Evolutionary conservation across 1,139 yeast species (phyloP).

Genomic region (Hyphopichia khmerensis): DNA sequence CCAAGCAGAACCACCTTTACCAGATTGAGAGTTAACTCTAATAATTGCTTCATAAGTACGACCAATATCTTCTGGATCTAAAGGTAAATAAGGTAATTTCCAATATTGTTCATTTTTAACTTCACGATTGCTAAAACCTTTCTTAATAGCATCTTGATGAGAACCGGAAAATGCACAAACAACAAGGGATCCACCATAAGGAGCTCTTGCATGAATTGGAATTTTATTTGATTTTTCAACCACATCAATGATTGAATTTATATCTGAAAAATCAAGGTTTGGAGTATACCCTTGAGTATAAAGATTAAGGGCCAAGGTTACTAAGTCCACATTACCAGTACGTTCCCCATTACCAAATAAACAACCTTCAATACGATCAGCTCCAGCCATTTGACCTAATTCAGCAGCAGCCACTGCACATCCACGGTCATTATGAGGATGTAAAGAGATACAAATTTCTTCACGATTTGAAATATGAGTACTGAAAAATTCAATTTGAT

Average conservation of each 20-base stretch:
- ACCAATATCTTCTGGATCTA: slow-evolving; percentile 95
- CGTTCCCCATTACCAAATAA: slow-evolving; percentile 97
- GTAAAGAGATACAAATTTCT: slow-evolving; percentile 83
- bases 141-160: slow-evolving; percentile 97
- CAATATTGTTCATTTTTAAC: slow-evolving; percentile 48
- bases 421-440: slow-evolving; percentile 96
- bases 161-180: slow-evolving; percentile 97
- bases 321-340: slow-evolving; percentile 96
- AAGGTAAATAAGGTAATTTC: slow-evolving; percentile 92
- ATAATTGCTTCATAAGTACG: slow-evolving; percentile 97
- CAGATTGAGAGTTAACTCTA: slow-evolving; percentile 96
- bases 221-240: slow-evolving; percentile 95
- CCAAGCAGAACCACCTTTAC: slow-evolving; percentile 99
- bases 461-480: slow-evolving; percentile 80
- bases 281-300: slow-evolving; percentile 94
- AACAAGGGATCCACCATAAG: slow-evolving; percentile 94
- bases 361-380: slow-evolving; percentile 97
- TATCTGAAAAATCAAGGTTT: slow-evolving; percentile 80
- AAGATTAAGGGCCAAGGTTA: slow-evolving; percentile 87
- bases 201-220: slow-evolving; percentile 91
- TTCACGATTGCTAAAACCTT: slow-evolving; percentile 71
- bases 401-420: slow-evolving; percentile 98
- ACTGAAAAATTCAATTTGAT: slow-evolving; percentile 89
- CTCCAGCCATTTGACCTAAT: slow-evolving; percentile 91
- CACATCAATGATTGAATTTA: slow-evolving; percentile 75